These are phyloP conservation scores for Xylariaceae sp. DNA, from an alignment of 2,329 filamentous ascomycete species.

Conservation along the genomic window DNA sequence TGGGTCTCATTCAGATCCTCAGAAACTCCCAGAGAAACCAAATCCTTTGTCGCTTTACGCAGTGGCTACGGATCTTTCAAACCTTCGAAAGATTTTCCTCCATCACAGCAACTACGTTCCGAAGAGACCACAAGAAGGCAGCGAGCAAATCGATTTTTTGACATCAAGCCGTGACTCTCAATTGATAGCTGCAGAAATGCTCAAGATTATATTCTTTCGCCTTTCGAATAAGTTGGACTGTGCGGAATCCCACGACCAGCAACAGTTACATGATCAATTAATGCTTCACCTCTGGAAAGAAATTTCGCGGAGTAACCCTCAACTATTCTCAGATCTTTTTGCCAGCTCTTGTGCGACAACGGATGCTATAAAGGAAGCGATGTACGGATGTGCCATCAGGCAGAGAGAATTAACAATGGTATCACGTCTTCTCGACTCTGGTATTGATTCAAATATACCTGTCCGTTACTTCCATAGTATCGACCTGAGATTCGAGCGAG, in stretches of 20 bases:
- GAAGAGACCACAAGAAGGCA: background rate
- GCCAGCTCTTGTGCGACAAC: background rate
- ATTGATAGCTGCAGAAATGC: background rate
- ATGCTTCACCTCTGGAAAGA: background rate
- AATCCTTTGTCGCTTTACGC: background rate
- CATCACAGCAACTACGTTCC: background rate
- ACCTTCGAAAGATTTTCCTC: background rate
- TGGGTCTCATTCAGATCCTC: too few relatives aligned
- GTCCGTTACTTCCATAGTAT: background rate
- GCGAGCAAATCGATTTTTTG: background rate
- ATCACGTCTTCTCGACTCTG: background rate
- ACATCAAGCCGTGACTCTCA: background rate
- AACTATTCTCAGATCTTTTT: background rate
- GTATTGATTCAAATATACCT: background rate
- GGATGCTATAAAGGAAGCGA: background rate
- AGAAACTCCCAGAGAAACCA: too few relatives aligned
- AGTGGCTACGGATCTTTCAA: background rate
- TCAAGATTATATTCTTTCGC: background rate
- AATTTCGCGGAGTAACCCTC: background rate
- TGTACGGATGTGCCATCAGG: background rate
- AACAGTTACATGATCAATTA: background rate
- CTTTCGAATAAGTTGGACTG: background rate
- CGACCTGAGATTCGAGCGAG: background rate
- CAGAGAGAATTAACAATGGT: background rate
- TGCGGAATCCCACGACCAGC: background rate